Conservation (phyloP, 176 grass and related monocot genomes). For the Musa itinerans region DNA sequence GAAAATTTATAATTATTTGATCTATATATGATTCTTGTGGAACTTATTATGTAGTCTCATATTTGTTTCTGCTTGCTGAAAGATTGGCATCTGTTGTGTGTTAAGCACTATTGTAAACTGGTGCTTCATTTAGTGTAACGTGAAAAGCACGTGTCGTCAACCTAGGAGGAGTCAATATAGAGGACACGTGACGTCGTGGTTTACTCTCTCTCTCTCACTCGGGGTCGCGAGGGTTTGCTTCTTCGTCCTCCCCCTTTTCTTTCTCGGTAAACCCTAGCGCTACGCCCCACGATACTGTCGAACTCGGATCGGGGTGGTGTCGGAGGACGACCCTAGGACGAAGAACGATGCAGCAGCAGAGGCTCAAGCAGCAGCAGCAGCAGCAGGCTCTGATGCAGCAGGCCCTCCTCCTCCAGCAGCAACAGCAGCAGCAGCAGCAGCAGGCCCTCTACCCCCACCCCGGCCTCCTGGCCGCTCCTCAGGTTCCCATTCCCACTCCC, state of each 20-base stretch:
- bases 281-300: neutral
- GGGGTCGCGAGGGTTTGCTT: neutral
- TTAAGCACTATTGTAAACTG: no score
- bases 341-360: conserved; percentile 59
- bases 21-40: no score
- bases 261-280: neutral
- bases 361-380: conserved; percentile 46
- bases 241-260: neutral
- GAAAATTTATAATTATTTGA: no score
- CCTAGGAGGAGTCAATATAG: neutral
- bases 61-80: no score
- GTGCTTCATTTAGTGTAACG: neutral
- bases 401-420: conserved; percentile 24
- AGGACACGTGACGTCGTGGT: neutral
- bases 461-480: conserved; percentile 71
- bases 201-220: neutral
- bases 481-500: conserved; percentile 20
- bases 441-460: conserved; percentile 68
- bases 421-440: conserved; percentile 47
- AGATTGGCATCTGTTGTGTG: no score
- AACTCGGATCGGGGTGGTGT: neutral
- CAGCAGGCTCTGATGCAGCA: conserved; percentile 37
- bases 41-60: no score
- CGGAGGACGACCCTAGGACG: neutral
- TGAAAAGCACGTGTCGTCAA: neutral